These are phyloP conservation scores for Acanthamoeba lenticulata DNA, from an alignment of 208 protist genomes.

Conservation along the genomic window DNA sequence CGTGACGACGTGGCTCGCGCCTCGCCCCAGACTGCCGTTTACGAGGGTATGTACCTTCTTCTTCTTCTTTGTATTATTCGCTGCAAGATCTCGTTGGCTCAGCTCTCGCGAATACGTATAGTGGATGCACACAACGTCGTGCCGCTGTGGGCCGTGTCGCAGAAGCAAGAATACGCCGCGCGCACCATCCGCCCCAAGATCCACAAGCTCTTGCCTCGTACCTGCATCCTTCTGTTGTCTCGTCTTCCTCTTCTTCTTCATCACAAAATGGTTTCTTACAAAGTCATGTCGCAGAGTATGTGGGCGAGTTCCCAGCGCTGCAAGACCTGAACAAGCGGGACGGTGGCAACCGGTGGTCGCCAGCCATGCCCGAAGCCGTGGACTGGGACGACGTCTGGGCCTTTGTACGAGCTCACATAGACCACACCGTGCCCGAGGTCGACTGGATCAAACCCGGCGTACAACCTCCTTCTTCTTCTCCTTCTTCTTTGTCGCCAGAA, in stretches of 20 bases:
- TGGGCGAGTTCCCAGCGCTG: conserved; percentile 25
- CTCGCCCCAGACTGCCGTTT: background rate
- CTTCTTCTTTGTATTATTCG: background rate
- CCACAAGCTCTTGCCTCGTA: conserved; percentile 16
- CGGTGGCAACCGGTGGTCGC: background rate
- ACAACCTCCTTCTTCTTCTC: background rate
- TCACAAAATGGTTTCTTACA: background rate
- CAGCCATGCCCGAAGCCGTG: background rate
- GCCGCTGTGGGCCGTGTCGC: conserved; percentile 72
- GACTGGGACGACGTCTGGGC: background rate
- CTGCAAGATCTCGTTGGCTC: background rate
- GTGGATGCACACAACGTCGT: conserved; percentile 80
- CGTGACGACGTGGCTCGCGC: background rate
- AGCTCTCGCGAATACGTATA: background rate
- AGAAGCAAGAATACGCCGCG: conserved; percentile 80
- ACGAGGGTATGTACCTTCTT: conserved; percentile 10
- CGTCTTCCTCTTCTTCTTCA: background rate
- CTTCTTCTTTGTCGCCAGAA: background rate
- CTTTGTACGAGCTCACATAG: background rate
- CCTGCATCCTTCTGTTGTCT: background rate
- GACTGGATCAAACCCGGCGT: conserved; percentile 32
- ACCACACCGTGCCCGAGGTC: background rate
- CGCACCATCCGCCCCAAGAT: conserved; percentile 78
- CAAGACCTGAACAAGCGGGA: background rate
- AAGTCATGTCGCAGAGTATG: background rate